Conservation (phyloP, 2,329 filamentous ascomycete genomes). For the Pestalotiopsis sp. region DNA sequence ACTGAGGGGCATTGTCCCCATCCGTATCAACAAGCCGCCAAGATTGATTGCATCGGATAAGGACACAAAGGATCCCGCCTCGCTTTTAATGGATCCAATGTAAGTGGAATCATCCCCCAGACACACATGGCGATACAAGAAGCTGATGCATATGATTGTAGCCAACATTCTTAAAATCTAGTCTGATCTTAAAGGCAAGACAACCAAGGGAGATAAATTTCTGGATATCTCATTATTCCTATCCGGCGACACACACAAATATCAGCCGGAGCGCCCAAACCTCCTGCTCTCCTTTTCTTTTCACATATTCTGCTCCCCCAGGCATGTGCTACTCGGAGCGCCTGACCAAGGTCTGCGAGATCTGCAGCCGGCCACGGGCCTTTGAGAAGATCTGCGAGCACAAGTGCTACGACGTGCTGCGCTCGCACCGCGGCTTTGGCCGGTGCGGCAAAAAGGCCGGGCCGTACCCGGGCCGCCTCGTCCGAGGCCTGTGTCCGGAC, state of each 20-base stretch:
- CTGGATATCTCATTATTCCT: no score
- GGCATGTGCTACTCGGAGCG: conserved; percentile 21
- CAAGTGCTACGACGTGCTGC: conserved; percentile 20
- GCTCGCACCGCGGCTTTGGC: conserved; percentile 13
- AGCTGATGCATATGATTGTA: not conserved
- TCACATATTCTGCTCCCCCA: not conserved
- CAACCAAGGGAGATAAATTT: not conserved
- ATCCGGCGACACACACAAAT: no score
- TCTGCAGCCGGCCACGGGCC: conserved; percentile 6
- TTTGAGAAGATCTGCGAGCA: conserved; percentile 12
- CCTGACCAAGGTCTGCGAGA: conserved; percentile 11
- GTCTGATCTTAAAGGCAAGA: not conserved
- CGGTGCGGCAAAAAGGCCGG: conserved; percentile 18
- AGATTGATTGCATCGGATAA: not conserved
- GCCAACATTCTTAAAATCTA: not conserved
- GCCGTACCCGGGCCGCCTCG: conserved; percentile 16
- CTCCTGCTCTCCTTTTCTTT: not conserved
- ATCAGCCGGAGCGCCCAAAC: no score
- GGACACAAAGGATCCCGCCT: not conserved
- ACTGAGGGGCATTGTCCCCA: conserved; percentile 1
- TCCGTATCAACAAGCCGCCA: not conserved
- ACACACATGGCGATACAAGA: not conserved
- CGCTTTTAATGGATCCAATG: not conserved
- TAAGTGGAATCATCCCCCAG: not conserved
- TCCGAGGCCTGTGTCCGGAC: not conserved